Base-by-base conservation (phyloP, 495 filamentous ascomycete genomes). In the Hyaloscypha hepaticicola region DNA sequence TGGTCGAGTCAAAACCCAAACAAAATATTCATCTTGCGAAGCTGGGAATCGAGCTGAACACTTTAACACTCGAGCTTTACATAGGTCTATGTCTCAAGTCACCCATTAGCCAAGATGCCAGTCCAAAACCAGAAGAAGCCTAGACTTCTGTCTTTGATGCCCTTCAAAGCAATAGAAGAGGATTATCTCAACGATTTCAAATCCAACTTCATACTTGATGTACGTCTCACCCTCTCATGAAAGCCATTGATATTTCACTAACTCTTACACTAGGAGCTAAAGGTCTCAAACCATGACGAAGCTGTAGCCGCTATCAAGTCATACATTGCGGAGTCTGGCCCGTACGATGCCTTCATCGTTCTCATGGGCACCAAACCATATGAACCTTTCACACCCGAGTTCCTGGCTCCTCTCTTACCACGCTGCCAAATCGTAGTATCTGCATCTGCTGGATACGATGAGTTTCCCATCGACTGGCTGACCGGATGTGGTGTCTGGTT, bases 311-410 rank as follows among this genome's bases (percentile, higher is more conserved):
- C 62, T 11, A 29, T 64, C 14, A 38, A 14, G 12, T 11, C 25
- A 12, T 22, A 34, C 21, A 38, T 75, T 31, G 50, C 49, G 1
- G 41, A 63, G 19, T 63, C 72, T 25, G 76, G 76, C 1, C 73
- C 74, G 1, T 72, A 73, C 52, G 71, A 75, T 55, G 76, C 70
- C 11, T 69, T 78, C 45, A 70, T 77, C n/a, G 72, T 78, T 56
- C 72, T 69, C 26, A 77, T 79, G 76, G 75, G 76, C 26, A 79
- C 74, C 0, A 61, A 60, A 14, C 74, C 76, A 12, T 78, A 74
- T 45, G 77, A 78, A 62, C 76, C 75, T 2, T 79, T 78, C 64
- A 77, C 78, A 60, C 66, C 63, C 19, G 76, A 74, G 21, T 67
- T 79, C 25, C 63, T 79, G 21, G 56, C 38, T 11, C 22, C 67